Base-by-base conservation (phyloP, 2,329 filamentous ascomycete species). In the Leptographium procerum region DNA sequence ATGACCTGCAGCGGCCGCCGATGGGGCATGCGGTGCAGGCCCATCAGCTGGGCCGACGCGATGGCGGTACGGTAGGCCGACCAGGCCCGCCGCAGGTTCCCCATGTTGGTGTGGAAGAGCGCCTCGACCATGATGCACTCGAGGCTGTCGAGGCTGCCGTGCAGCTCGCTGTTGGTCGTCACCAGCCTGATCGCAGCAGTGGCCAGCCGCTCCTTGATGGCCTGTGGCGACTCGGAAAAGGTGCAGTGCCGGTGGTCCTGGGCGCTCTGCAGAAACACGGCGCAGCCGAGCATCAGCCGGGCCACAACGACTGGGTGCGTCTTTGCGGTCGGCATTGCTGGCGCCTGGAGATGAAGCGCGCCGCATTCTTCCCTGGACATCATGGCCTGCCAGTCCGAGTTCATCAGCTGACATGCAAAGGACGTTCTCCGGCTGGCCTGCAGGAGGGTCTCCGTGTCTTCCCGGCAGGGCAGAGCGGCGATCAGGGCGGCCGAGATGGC, bases 81-180 rank as follows among this genome's bases (percentile, higher is more conserved):
- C 74, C 72, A 77, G 0, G 69, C 67, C 5, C 68, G 67, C 13
- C 73, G 69, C n/a, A 76, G 66, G 55, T 73, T 74, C 0, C 75
- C 74, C 26, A 56, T 31, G 36, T 75, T 72, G 8, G 61, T 60
- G 7, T 76, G 64, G 59, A 68, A 77, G 8, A 70, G 56, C 9
- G 65, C 65, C 60, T 77, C 74, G 1, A 77, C 60, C 57, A 77
- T 67, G 31, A 77, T 66, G 60, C 72, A 75, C 28, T 72, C 68
- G 10, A 78, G 60, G 2, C 71, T 68, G 56, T 78, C 75, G 1
- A 77, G 47, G 1, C 65, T 71, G 7, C 62, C 62, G 0, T 70
- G 56, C 13, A 77, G 60, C 14, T 70, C 67, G 24, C 76, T 73
- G 16, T 73, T 70, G 9, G 63, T 71, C 0, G 71, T 73, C 1